These are phyloP conservation scores for Metschnikowia cerradonensis DNA, from an alignment of 805 yeast genomes.

Conservation along the genomic window DNA sequence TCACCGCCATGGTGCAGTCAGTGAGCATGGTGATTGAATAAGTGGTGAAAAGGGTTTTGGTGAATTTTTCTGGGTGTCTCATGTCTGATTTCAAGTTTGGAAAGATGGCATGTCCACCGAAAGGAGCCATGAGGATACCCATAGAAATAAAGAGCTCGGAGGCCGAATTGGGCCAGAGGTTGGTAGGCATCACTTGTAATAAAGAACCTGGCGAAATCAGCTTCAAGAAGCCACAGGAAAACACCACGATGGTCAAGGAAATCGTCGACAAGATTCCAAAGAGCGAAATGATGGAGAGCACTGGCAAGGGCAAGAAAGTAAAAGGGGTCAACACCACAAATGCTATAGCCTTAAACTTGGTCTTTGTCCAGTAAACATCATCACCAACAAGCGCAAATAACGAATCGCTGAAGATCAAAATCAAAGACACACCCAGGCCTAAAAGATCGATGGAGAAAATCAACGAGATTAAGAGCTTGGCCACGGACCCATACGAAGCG, in stretches of 20 bases:
- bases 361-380: slow-evolving; percentile 35
- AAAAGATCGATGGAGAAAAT: slow-evolving; percentile 72
- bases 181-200: slow-evolving; percentile 57
- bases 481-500: slow-evolving; percentile 42
- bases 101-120: slow-evolving; percentile 82
- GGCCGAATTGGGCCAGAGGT: slow-evolving; percentile 56
- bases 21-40: slow-evolving; percentile 57
- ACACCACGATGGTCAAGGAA: slow-evolving; percentile 54
- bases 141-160: slow-evolving; percentile 54
- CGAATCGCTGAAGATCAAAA: slow-evolving; percentile 83
- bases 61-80: slow-evolving; percentile 59
- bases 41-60: slow-evolving; percentile 50
- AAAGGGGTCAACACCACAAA: slow-evolving; percentile 75
- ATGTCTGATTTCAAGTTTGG: slow-evolving; percentile 72
- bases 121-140: slow-evolving; percentile 73
- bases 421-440: slow-evolving; percentile 78
- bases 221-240: slow-evolving; percentile 62
- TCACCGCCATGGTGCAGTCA: slow-evolving; percentile 59
- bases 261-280: slow-evolving; percentile 70
- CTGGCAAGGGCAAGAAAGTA: slow-evolving; percentile 70
- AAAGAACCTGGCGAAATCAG: slow-evolving; percentile 70
- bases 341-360: slow-evolving; percentile 61
- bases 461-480: slow-evolving; percentile 68
- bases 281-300: slow-evolving; percentile 65
- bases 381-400: slow-evolving; percentile 39